phyloP scores from a whole-genome alignment of 257 asterid genomes.

The Plantago elongata region DNA sequence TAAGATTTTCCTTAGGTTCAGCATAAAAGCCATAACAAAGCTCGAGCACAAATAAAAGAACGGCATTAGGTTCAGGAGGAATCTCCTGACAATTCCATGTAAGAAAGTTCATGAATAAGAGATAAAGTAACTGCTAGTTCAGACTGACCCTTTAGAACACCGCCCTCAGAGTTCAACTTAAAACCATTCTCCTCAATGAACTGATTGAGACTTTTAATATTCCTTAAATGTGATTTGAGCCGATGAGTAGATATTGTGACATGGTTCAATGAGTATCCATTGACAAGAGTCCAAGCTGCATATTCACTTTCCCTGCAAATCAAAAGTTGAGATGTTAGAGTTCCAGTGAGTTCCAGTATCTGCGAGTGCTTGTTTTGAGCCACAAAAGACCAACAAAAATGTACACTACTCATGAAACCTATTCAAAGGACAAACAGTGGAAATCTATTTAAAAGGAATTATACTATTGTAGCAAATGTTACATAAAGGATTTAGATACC shows the following conservation, averaged over 20 bases:
- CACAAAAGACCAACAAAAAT: background rate
- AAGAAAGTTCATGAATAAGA: background rate
- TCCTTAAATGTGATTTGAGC: slow-evolving; percentile 58
- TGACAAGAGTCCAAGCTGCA: slow-evolving; percentile 97
- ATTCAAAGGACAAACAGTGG: too few species aligned
- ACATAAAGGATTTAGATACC: slow-evolving; percentile 30
- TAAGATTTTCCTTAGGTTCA: too few species aligned
- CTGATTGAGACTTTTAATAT: slow-evolving; percentile 54
- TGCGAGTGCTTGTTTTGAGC: background rate
- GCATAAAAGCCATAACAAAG: too few species aligned
- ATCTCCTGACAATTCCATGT: background rate
- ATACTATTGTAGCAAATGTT: background rate
- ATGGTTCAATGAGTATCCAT: slow-evolving; percentile 82
- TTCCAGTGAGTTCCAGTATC: background rate
- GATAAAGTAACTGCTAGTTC: background rate
- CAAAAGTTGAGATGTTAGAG: slow-evolving; percentile 13
- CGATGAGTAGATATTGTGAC: slow-evolving; percentile 80
- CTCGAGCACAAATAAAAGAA: too few species aligned
- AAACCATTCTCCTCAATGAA: slow-evolving; percentile 79
- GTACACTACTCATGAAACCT: background rate
- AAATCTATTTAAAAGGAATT: slow-evolving; percentile 2
- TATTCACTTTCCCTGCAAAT: slow-evolving; percentile 86
- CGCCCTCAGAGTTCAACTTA: slow-evolving; percentile 90
- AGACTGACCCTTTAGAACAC: slow-evolving; percentile 72
- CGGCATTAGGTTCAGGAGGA: too few species aligned